A percentile compares a stretch with the other conserved stretches of the same genome.
Conservation (phyloP, 2,329 filamentous ascomycete genomes). For the Ustulina deusta region DNA sequence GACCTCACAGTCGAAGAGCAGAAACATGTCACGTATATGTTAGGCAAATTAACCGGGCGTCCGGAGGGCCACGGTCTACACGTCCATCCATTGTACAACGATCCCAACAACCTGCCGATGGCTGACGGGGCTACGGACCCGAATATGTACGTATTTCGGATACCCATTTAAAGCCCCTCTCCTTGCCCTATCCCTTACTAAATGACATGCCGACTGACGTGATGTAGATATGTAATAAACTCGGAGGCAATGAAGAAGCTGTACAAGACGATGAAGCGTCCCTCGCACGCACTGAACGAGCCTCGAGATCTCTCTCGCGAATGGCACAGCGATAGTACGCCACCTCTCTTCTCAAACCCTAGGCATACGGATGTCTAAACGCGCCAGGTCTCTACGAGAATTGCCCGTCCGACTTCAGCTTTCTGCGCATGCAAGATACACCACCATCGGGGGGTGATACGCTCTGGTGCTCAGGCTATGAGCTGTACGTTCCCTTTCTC, state of each 20-base stretch:
- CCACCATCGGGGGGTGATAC: slow-evolving; percentile 54
- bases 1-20: slow-evolving; percentile 51
- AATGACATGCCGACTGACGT: slow-evolving; percentile 9
- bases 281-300: slow-evolving; percentile 43
- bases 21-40: slow-evolving; percentile 50
- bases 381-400: slow-evolving; percentile 48
- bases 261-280: slow-evolving; percentile 54
- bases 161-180: neutral
- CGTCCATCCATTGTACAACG: slow-evolving; percentile 52
- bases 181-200: neutral
- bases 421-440: slow-evolving; percentile 50
- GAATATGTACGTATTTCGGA: slow-evolving; percentile 50
- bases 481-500: slow-evolving; percentile 43
- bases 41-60: slow-evolving; percentile 51
- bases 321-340: slow-evolving; percentile 54
- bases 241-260: slow-evolving; percentile 52
- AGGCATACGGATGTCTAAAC: slow-evolving; percentile 3
- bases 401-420: slow-evolving; percentile 51
- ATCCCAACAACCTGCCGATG: slow-evolving; percentile 54
- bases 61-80: slow-evolving; percentile 50
- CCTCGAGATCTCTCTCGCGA: slow-evolving; percentile 51
- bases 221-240: slow-evolving; percentile 53
- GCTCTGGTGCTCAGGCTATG: slow-evolving; percentile 58
- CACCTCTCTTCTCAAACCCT: neutral
- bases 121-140: slow-evolving; percentile 53